Conservation (phyloP, 2,329 filamentous ascomycete species). For the Atkinsonella hypoxylon region DNA sequence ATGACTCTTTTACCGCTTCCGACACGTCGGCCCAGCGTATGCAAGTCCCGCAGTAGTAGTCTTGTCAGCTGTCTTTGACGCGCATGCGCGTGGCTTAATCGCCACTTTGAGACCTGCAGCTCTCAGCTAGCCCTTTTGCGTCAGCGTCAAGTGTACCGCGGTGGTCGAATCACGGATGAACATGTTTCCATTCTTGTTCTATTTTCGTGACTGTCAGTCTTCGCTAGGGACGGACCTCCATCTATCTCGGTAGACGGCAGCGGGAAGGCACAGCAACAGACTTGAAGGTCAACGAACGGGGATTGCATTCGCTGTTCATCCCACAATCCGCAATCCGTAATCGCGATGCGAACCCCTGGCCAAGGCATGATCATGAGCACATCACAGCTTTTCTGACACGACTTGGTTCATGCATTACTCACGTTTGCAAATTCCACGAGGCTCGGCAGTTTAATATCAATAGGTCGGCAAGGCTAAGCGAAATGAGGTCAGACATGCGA, state of each 20-base stretch:
- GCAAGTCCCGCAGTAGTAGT: slow-evolving; percentile 8
- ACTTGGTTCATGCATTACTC: too few relatives aligned
- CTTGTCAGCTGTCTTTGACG: slow-evolving; percentile 4
- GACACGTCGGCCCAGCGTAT: slow-evolving; percentile 6
- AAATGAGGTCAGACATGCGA: slow-evolving; percentile 7
- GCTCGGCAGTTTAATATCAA: too few relatives aligned
- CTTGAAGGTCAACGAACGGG: too few relatives aligned
- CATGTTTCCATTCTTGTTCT: background rate
- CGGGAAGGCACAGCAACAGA: background rate
- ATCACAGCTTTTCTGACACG: too few relatives aligned
- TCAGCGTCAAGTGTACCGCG: background rate
- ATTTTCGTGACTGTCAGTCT: background rate
- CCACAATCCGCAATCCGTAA: background rate
- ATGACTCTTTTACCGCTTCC: slow-evolving; percentile 9
- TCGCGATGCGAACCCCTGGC: background rate
- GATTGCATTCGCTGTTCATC: background rate
- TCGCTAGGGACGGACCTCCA: too few relatives aligned
- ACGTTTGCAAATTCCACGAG: too few relatives aligned
- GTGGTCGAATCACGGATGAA: background rate
- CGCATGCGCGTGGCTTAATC: slow-evolving; percentile 1
- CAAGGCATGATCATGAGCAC: background rate
- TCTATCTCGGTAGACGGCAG: background rate
- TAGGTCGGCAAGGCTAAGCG: background rate
- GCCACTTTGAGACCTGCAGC: slow-evolving; percentile 6
- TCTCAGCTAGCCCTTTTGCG: slow-evolving; percentile 9